These are phyloP conservation scores for Sergeia podlipaevii DNA, from an alignment of 208 protist species.

Conservation along the genomic window DNA sequence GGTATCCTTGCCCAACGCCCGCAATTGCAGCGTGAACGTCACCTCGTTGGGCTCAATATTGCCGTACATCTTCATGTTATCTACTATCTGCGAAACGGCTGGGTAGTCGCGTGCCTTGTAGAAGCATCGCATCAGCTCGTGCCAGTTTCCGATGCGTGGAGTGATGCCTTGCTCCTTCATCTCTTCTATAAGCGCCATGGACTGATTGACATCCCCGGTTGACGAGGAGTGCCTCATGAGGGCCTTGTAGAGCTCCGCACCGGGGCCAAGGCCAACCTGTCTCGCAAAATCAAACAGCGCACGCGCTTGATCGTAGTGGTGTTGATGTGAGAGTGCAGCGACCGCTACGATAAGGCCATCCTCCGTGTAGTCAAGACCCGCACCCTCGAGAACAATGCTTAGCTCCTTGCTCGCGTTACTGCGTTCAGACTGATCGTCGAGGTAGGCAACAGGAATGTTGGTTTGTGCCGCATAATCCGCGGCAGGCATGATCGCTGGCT, in stretches of 20 bases:
- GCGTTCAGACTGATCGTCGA: conserved; percentile 77
- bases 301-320: conserved; percentile 54
- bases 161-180: conserved; percentile 87
- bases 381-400: conserved; percentile 43
- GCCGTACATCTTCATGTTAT: conserved; percentile 92
- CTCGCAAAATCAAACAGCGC: conserved; percentile 74
- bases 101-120: conserved; percentile 79
- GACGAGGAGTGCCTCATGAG: conserved; percentile 72
- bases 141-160: conserved; percentile 89
- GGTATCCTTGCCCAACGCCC: conserved; percentile 66
- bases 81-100: conserved; percentile 76
- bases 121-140: conserved; percentile 87
- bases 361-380: conserved; percentile 76
- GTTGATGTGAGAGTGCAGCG: conserved; percentile 53
- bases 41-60: conserved; percentile 91
- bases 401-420: conserved; percentile 79
- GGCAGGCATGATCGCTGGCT: conserved; percentile 22
- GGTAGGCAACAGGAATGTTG: conserved; percentile 76
- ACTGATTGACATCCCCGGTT: conserved; percentile 56
- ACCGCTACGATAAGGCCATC: conserved; percentile 71
- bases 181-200: conserved; percentile 81
- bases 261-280: conserved; percentile 64
- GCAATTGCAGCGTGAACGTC: conserved; percentile 78
- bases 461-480: conserved; percentile 43
- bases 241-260: conserved; percentile 77